A percentile compares a stretch with the other conserved stretches of the same genome.
phyloP scores from a whole-genome alignment of 352 stramenopile species.

The Globisporangium orthogonon region DNA sequence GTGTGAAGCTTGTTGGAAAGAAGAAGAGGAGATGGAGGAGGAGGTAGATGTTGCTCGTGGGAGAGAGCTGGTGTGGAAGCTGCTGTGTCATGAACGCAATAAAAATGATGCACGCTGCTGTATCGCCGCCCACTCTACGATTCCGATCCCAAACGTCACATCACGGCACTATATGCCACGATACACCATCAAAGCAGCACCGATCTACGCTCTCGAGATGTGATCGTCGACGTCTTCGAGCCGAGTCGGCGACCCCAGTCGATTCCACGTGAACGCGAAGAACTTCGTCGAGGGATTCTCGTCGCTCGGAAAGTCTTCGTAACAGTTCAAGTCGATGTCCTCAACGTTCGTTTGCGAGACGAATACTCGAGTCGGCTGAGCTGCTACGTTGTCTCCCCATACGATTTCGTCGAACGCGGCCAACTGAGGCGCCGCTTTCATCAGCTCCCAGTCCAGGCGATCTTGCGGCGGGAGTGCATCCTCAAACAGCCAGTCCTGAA shows the following conservation, averaged over 20 bases:
- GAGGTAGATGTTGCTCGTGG: background rate
- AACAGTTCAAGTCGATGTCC: slow-evolving; percentile 22
- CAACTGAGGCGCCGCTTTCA: slow-evolving; percentile 3
- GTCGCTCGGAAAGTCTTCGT: slow-evolving; percentile 19
- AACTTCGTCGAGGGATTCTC: slow-evolving; percentile 6
- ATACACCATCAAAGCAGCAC: background rate
- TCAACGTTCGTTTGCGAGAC: background rate
- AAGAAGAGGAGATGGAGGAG: background rate
- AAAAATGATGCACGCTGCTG: background rate
- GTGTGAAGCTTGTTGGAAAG: background rate
- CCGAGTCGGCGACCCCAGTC: background rate
- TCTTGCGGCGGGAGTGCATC: slow-evolving; percentile 29
- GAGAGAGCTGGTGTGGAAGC: background rate
- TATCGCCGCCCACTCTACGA: background rate
- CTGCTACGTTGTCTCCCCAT: slow-evolving; percentile 1
- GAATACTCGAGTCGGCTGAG: background rate
- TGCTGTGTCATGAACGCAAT: slow-evolving; percentile 3
- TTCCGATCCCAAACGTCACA: background rate
- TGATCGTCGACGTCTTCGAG: background rate
- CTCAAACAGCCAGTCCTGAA: slow-evolving; percentile 32
- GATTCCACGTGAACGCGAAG: slow-evolving; percentile 9
- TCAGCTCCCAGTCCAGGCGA: slow-evolving; percentile 43
- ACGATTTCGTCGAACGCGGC: background rate
- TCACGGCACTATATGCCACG: background rate
- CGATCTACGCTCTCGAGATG: background rate